phyloP scores from a whole-genome alignment of 2,329 filamentous ascomycete species.

The Exophiala alcalophila region DNA sequence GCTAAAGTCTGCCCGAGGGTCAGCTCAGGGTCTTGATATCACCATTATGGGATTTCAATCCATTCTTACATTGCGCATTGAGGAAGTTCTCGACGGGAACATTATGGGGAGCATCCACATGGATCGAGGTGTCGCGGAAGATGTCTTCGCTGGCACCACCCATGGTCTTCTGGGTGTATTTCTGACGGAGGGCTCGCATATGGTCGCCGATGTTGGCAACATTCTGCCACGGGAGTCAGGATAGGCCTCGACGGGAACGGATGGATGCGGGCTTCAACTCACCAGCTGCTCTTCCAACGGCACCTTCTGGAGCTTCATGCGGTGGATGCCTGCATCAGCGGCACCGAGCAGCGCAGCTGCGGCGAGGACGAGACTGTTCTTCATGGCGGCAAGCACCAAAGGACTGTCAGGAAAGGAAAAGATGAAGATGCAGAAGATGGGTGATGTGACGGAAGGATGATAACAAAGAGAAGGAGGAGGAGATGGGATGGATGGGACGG shows the following conservation, averaged over 20 bases:
- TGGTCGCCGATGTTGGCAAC: conserved; percentile 77
- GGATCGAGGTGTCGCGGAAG: conserved; percentile 71
- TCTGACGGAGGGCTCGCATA: conserved; percentile 78
- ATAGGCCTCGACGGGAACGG: background rate
- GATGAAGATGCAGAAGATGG: conserved; percentile 25
- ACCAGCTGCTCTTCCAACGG: conserved; percentile 89
- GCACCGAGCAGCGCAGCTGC: conserved; percentile 76
- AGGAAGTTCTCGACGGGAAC: conserved; percentile 95
- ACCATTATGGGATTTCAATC: conserved; percentile 24
- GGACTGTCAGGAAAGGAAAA: conserved; percentile 17
- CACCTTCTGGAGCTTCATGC: conserved; percentile 97
- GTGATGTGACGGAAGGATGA: conserved; percentile 14
- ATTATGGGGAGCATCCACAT: conserved; percentile 63
- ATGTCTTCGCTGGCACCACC: conserved; percentile 73
- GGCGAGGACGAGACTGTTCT: conserved; percentile 75
- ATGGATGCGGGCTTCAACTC: conserved; percentile 41
- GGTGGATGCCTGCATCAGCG: conserved; percentile 83
- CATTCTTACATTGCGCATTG: conserved; percentile 93
- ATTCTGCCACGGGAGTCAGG: conserved; percentile 51
- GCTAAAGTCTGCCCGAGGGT: conserved; percentile 73
- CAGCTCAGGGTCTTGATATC: conserved; percentile 2
- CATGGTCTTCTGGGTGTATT: conserved; percentile 98
- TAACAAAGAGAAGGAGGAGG: conserved; percentile 7
- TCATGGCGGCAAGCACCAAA: conserved; percentile 59
- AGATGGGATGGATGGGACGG: no score